These are phyloP conservation scores for Rhizophagus prolifer DNA, from an alignment of 192 early-diverging fungal species.

Conservation along the genomic window DNA sequence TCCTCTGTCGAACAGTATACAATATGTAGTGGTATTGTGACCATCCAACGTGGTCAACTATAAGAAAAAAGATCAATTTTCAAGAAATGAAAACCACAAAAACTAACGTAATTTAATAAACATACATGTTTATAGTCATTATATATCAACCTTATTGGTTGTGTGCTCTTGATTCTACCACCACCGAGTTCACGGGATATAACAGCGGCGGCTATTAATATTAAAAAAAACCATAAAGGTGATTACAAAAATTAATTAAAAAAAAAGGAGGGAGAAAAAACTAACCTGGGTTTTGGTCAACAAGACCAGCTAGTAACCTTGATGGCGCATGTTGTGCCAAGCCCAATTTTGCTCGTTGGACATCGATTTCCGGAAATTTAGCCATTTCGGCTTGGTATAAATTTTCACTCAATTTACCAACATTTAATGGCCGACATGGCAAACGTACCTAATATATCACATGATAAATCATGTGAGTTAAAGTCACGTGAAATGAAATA, in stretches of 20 bases:
- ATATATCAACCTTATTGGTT: not conserved
- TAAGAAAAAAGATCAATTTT: not conserved
- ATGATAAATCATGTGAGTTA: not conserved
- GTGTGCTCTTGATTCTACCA: not conserved
- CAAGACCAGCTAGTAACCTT: not conserved
- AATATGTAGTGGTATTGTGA: not conserved
- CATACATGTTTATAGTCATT: not conserved
- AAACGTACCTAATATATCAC: not conserved
- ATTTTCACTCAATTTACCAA: not conserved
- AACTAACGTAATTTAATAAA: not conserved
- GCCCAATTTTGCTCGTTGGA: not conserved
- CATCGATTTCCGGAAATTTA: not conserved
- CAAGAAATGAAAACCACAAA: not conserved
- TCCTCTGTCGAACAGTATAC: not conserved
- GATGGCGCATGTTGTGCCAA: not conserved
- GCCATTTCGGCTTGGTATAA: not conserved
- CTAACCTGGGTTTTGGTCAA: not conserved
- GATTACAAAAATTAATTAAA: not conserved
- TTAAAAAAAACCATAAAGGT: not conserved
- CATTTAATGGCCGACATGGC: not conserved
- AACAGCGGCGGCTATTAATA: not conserved
- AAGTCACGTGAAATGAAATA: no score
- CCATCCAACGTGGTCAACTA: not conserved
- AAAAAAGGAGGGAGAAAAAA: not conserved
- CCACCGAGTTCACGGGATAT: not conserved